phyloP scores from a whole-genome alignment of 805 yeast species.

The Metschnikowia baotianmanensis region DNA sequence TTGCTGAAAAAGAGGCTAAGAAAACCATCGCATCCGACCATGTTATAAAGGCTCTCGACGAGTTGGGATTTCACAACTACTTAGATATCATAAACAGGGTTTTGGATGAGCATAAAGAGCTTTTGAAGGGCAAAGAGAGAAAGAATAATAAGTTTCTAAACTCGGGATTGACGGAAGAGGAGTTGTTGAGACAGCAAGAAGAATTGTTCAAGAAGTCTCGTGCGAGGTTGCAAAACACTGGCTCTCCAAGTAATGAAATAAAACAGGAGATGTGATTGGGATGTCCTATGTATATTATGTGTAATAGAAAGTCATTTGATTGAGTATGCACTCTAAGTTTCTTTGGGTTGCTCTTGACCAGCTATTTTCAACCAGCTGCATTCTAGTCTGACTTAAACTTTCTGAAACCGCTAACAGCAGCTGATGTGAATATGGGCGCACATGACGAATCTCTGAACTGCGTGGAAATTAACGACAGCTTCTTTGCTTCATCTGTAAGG shows the following conservation, averaged over 20 bases:
- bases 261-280: conserved; percentile 14
- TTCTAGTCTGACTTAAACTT: too few species aligned
- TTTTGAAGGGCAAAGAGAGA: conserved; percentile 83
- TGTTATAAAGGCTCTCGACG: conserved; percentile 83
- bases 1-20: conserved; percentile 93
- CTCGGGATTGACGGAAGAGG: conserved; percentile 90
- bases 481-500: too few species aligned
- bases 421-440: too few species aligned
- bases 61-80: conserved; percentile 83
- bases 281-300: conserved; percentile 15
- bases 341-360: background rate
- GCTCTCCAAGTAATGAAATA: conserved; percentile 17
- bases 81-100: conserved; percentile 78
- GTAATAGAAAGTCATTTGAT: conserved; percentile 10
- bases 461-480: too few species aligned
- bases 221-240: conserved; percentile 51
- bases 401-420: too few species aligned
- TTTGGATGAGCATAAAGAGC: conserved; percentile 82
- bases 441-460: too few species aligned
- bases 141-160: conserved; percentile 91
- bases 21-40: conserved; percentile 97
- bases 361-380: too few species aligned
- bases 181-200: conserved; percentile 86
- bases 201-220: conserved; percentile 81
- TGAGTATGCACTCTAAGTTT: background rate